Conservation (phyloP, 257 asterid genomes). For the Penstemon barbatus region DNA sequence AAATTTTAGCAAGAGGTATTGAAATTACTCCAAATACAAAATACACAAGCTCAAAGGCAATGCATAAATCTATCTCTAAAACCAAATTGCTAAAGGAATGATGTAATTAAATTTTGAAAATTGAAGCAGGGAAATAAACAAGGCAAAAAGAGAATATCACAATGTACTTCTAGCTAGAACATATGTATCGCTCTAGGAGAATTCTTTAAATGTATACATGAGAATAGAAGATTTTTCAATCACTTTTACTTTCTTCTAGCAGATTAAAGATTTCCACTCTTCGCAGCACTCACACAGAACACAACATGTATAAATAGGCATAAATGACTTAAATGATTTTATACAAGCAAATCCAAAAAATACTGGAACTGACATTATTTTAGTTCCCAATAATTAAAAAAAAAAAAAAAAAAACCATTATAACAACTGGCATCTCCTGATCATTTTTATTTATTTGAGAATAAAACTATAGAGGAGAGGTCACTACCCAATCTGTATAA, state of each 20-base stretch:
- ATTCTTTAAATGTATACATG: neutral
- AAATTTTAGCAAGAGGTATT: neutral
- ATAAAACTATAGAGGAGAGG: neutral
- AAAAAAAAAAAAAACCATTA: too few relatives aligned
- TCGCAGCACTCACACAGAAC: neutral
- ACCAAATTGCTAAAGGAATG: neutral
- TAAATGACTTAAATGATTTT: neutral
- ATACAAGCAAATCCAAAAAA: neutral
- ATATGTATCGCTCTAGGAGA: neutral
- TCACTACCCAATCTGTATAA: neutral
- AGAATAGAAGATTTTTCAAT: neutral
- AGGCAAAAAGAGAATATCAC: neutral
- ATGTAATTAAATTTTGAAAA: neutral
- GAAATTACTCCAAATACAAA: neutral
- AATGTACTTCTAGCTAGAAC: neutral
- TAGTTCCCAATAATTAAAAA: too few relatives aligned
- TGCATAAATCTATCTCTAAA: neutral
- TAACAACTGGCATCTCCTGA: neutral
- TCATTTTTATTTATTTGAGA: neutral
- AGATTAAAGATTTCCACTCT: neutral
- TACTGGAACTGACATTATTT: neutral
- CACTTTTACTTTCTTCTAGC: neutral
- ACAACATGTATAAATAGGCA: neutral
- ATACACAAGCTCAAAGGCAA: slow-evolving; percentile 6
- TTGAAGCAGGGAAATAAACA: neutral